phyloP scores from a whole-genome alignment of 495 filamentous ascomycete genomes.

The Hypoxylon perforatum region DNA sequence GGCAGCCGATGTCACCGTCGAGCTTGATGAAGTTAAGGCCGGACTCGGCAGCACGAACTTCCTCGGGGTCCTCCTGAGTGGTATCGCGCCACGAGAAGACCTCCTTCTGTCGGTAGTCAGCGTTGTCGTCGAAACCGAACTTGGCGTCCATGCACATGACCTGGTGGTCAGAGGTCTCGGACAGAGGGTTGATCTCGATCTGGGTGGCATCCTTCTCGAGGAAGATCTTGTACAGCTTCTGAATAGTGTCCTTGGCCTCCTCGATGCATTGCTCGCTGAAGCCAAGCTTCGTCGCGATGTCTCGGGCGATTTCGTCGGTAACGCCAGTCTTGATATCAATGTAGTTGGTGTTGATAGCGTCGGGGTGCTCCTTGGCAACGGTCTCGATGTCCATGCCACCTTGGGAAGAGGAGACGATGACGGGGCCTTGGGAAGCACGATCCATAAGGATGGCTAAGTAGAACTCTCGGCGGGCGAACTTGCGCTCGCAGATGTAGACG shows the following conservation, averaged over 20 bases:
- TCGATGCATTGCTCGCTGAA: constrained; percentile 97
- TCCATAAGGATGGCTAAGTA: constrained; percentile 99
- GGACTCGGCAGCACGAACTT: constrained; percentile 93
- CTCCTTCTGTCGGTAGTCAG: constrained; percentile 97
- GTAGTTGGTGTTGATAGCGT: constrained; percentile 91
- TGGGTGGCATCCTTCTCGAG: constrained; percentile 98
- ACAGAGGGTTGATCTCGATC: constrained; percentile 99
- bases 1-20: constrained; percentile 97
- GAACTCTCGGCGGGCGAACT: constrained; percentile 98
- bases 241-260: constrained; percentile 92
- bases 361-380: constrained; percentile 96
- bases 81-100: constrained; percentile 93
- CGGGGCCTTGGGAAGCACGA: constrained; percentile 86
- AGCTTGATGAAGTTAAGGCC: constrained; percentile 99
- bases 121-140: constrained; percentile 97
- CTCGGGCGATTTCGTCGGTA: constrained; percentile 91
- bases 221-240: constrained; percentile 99
- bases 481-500: constrained; percentile 99
- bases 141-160: constrained; percentile 99
- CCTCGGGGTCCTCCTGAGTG: constrained; percentile 95
- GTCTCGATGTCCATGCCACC: constrained; percentile 99
- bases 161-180: constrained; percentile 96
- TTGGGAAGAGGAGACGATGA: constrained; percentile 97
- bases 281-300: constrained; percentile 90
- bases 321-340: constrained; percentile 95